A percentile compares a stretch with the other conserved stretches of the same genome.
These are phyloP conservation scores for Gossypium gossypioides DNA, from an alignment of 441 rosid species.

Conservation along the genomic window DNA sequence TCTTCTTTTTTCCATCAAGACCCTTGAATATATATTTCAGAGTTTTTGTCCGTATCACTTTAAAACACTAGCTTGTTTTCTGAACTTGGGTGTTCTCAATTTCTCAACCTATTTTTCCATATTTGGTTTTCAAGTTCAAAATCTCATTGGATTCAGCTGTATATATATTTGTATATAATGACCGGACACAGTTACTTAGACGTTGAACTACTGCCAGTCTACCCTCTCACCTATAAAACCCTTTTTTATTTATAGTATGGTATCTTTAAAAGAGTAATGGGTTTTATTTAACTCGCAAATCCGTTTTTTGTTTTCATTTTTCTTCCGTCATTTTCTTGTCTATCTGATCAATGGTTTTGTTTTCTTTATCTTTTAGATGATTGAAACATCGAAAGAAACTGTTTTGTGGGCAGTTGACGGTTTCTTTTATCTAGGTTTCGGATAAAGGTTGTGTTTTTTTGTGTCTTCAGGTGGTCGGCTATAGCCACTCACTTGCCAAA, in stretches of 20 bases:
- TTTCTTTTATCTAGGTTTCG: slow-evolving; percentile 14
- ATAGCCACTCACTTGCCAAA: slow-evolving; percentile 89
- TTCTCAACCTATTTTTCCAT: slow-evolving; percentile 4
- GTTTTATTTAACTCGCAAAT: neutral
- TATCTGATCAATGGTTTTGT: slow-evolving; percentile 35
- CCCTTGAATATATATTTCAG: neutral
- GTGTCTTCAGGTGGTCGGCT: slow-evolving; percentile 79
- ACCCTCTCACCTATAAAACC: too few relatives aligned
- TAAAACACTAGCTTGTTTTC: neutral
- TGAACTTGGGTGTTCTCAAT: neutral
- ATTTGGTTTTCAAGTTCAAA: neutral
- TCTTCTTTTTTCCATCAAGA: neutral
- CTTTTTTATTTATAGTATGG: too few relatives aligned
- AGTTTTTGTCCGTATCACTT: neutral
- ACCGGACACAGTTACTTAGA: slow-evolving; percentile 14
- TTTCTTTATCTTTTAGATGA: neutral
- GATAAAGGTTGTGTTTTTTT: neutral
- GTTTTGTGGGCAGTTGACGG: slow-evolving; percentile 8
- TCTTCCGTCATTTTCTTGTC: neutral
- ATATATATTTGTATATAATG: neutral
- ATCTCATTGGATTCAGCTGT: neutral
- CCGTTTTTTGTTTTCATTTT: neutral
- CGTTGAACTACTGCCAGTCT: too few relatives aligned
- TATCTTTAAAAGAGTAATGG: too few relatives aligned
- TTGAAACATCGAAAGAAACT: slow-evolving; percentile 11